Evolutionary conservation across 148 eudicot species (phyloP), one percentile per base, ranked within the genome.

Genomic region (Silene uniflora): DNA sequence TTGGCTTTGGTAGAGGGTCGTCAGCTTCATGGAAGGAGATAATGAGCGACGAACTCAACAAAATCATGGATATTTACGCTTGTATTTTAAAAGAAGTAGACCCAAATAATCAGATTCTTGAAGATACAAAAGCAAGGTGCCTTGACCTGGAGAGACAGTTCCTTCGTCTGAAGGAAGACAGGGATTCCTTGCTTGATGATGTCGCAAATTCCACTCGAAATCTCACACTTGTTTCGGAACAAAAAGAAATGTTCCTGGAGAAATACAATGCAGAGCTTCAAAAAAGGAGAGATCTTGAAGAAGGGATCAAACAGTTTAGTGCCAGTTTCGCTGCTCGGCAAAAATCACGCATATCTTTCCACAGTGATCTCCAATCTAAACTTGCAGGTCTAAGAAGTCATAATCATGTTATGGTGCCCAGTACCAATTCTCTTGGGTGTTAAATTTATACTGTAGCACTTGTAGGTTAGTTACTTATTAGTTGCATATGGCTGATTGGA

Each of bases 271-370:
- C 70, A 32, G 97, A 95, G 82, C 82, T 81, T n/a, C 82, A 81
- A 83, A 89, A 76, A 83, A 89, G 92, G 77, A 89, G 85, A 72
- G 81, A 77, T 46, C 87, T 95, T 0, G 92, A 92, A 80, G 89
- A 88, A 63, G 90, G 87, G 80, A 90, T 92, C 65, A 86, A 89
- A 75, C 75, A 80, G 80, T 90, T 92, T 60, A 83, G 88, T 68
- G 56, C 71, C 66, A 88, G 86, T 35, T 92, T 90, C 60, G 85
- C 85, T 21, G 79, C 83, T 73, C 81, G 91, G 7, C 91, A 89
- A 69, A 92, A 85, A 65, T 87, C 97, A 46, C 68, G 88, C 17
- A 62, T 80, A 77, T 88, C 93, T 55, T 88, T 90, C 69, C 96
- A 88, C 42, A 79, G 73, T 64, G 96, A 89, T 55, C 78, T 92